Base-by-base conservation (phyloP, 768 basidiomycete species). In the Crucibulum laeve region DNA sequence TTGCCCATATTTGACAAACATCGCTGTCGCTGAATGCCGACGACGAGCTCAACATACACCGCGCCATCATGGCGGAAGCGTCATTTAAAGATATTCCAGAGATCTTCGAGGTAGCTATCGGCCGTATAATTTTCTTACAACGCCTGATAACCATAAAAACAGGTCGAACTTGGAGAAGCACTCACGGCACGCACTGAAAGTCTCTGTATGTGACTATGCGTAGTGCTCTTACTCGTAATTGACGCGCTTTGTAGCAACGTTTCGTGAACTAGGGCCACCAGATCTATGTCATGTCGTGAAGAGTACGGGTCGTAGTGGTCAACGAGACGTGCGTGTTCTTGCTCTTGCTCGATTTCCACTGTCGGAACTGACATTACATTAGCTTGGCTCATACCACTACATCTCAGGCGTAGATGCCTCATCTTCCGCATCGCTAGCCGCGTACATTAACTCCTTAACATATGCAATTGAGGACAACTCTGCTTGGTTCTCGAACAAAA, bases 351-450 rank as follows among this genome's bases (percentile, higher is more conserved):
- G 19, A 38, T 26, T 47, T 38, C 41, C 23, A 35, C 24, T 43
- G 32, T 25, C 43, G n/a, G 28, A 33, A 17, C 22, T 10, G 28
- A 32, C 19, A 25, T 37, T 24, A 18, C 25, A 40, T 32, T 55
- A 96, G 93, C 73, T 91, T 46, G 91, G 92, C 28, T 97, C 95
- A 25, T 98, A 97, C 62, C 96, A 99, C 66, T 97, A 91, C 54
- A 80, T 96, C 45, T 99, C 96, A 0, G 95, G 96, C n/a, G 91
- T 99, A 41, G 96, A 99, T 63, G 92, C 95, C 1, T 97, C 93
- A 14, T 96, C 95, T 4, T 97, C 94, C 15, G 96, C 96, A 3
- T 95, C 93, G 0, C 76, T 99, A 22, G 96, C 96, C 4, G 95
- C 96, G 8, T 99, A 99, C 65, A 88, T 98, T 64, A 98, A 99